Percentiles rank a stretch among this genome's conserved stretches.
phyloP scores from a whole-genome alignment of 306 rosid species.

The Glycine soja region DNA sequence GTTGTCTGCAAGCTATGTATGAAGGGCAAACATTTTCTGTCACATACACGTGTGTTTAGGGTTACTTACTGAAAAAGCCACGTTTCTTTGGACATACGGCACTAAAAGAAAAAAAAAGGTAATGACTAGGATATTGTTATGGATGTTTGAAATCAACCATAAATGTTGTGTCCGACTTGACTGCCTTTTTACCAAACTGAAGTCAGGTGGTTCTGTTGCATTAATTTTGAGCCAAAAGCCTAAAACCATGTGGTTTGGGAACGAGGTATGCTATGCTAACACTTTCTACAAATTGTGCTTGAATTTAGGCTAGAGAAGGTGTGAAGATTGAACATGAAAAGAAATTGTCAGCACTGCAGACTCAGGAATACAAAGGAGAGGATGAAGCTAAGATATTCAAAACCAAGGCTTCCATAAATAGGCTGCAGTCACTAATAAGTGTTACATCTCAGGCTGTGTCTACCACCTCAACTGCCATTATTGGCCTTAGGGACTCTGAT shows the following conservation, averaged over 20 bases:
- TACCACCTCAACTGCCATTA: conserved; percentile 86
- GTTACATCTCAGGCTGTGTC: conserved; percentile 98
- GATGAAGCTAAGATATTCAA: conserved; percentile 87
- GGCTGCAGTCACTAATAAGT: conserved; percentile 81
- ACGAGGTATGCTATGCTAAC: conserved; percentile 49
- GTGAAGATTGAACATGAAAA: conserved; percentile 91
- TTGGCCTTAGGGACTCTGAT: conserved; percentile 84
- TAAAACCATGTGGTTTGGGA: conserved; percentile 36
- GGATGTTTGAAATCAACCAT: conserved; percentile 39
- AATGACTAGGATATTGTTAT: conserved; percentile 32
- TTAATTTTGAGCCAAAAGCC: conserved; percentile 49
- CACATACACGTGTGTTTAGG: background rate
- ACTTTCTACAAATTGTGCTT: conserved; percentile 43
- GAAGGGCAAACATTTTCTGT: conserved; percentile 23
- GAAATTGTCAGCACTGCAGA: conserved; percentile 79
- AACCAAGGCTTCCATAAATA: conserved; percentile 87
- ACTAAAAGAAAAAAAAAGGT: conserved; percentile 20
- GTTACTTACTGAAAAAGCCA: conserved; percentile 29
- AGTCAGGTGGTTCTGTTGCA: conserved; percentile 43
- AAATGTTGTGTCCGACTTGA: conserved; percentile 24
- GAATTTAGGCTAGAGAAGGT: conserved; percentile 84
- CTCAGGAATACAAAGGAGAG: conserved; percentile 94
- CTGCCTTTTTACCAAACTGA: conserved; percentile 38
- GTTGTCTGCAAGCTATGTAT: conserved; percentile 20
- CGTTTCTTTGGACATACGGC: conserved; percentile 37